phyloP scores from a whole-genome alignment of 1,284 basidiomycete species.

The Trichosporon sp. region DNA sequence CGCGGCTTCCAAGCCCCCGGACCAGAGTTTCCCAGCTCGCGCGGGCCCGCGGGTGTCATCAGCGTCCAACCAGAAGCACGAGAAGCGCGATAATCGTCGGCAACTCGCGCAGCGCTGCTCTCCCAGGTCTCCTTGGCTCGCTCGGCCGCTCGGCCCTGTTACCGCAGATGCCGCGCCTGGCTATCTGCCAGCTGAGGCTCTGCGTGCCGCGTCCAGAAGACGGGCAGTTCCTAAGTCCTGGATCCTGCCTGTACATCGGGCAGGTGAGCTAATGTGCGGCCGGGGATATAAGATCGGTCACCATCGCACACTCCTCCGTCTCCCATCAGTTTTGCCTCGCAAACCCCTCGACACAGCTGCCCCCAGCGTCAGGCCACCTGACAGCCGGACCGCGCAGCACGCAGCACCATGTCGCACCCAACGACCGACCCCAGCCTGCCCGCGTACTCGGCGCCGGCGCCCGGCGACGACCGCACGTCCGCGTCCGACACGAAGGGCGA shows the following conservation, averaged over 20 bases:
- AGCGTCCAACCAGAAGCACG: not conserved
- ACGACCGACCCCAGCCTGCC: not conserved
- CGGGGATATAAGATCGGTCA: not conserved
- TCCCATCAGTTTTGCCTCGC: not conserved
- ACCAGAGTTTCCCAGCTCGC: too few species aligned
- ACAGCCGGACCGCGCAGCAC: not conserved
- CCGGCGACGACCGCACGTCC: not conserved
- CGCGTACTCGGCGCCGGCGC: not conserved
- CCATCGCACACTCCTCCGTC: not conserved
- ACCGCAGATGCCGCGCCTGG: not conserved
- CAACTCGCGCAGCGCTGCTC: not conserved
- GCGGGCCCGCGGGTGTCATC: not conserved
- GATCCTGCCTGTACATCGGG: too few species aligned
- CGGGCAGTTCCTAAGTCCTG: not conserved
- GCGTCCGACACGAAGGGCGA: not conserved
- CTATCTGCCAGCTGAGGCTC: not conserved
- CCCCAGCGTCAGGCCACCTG: not conserved
- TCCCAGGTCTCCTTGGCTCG: not conserved
- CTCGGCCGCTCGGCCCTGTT: too few species aligned
- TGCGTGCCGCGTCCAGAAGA: not conserved
- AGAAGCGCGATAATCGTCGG: not conserved
- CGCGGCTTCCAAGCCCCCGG: too few species aligned
- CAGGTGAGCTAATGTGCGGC: not conserved
- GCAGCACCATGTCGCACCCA: not conserved
- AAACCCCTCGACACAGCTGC: not conserved